These are phyloP conservation scores for Aquilaria yunnanensis DNA, from an alignment of 345 rosid genomes.

Conservation along the genomic window DNA sequence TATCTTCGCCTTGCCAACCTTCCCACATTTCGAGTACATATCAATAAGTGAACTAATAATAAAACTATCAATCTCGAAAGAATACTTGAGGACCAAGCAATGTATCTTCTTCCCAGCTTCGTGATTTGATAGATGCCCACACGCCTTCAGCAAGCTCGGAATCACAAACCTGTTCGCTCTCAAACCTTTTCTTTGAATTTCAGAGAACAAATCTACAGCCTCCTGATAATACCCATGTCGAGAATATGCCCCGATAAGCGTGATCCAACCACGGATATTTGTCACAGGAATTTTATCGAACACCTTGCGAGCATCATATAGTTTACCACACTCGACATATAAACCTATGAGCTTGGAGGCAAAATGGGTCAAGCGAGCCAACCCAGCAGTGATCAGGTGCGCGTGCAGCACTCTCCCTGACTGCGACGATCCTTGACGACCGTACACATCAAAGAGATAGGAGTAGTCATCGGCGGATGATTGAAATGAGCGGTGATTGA, in stretches of 20 bases:
- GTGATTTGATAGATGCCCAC: conserved; percentile 45
- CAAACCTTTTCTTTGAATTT: conserved; percentile 45
- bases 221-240: conserved; percentile 52
- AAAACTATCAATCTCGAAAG: conserved; percentile 48
- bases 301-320: conserved; percentile 45
- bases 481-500: conserved; percentile 27
- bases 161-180: conserved; percentile 45
- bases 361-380: conserved; percentile 22
- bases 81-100: conserved; percentile 35
- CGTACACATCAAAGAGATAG: conserved; percentile 28
- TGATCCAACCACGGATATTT: conserved; percentile 41
- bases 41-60: conserved; percentile 59
- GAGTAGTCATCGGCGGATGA: conserved; percentile 26
- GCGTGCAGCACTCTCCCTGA: conserved; percentile 49
- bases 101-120: conserved; percentile 53
- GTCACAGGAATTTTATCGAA: conserved; percentile 60
- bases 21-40: conserved; percentile 70
- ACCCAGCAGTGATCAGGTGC: conserved; percentile 41
- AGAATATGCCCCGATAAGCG: conserved; percentile 48
- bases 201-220: conserved; percentile 34
- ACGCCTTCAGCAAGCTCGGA: conserved; percentile 73
- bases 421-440: conserved; percentile 29
- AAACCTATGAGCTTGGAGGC: conserved; percentile 49
- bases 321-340: conserved; percentile 37
- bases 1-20: conserved; percentile 33